These are phyloP conservation scores for Schwanniomyces yamadae DNA, from an alignment of 805 yeast species.

Conservation along the genomic window DNA sequence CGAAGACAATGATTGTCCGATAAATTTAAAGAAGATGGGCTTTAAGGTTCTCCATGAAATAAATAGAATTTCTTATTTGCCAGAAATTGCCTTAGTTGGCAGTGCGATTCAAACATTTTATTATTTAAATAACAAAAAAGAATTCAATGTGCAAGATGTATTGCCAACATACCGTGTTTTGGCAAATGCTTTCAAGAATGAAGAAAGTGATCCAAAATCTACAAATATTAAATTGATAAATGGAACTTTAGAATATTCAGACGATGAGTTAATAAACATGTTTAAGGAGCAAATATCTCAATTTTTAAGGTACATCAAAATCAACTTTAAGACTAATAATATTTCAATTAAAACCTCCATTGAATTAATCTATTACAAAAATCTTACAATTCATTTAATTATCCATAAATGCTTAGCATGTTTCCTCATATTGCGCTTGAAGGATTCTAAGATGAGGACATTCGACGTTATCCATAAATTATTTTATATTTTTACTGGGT, in stretches of 20 bases:
- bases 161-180: conserved; percentile 31
- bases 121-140: conserved; percentile 17
- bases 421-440: conserved; percentile 20
- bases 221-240: conserved; percentile 23
- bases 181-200: conserved; percentile 18
- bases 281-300: conserved; percentile 25
- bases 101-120: conserved; percentile 38
- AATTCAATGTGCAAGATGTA: conserved; percentile 21
- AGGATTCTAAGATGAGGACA: conserved; percentile 7
- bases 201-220: conserved; percentile 16
- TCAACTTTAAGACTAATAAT: conserved; percentile 20
- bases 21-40: conserved; percentile 49
- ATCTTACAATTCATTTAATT: conserved; percentile 54
- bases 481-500: conserved; percentile 35
- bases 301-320: conserved; percentile 26
- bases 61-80: conserved; percentile 48
- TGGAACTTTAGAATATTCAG: conserved; percentile 16
- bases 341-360: conserved; percentile 46
- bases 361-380: conserved; percentile 58
- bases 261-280: conserved; percentile 22
- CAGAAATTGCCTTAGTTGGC: conserved; percentile 56
- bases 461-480: conserved; percentile 21
- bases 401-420: conserved; percentile 51
- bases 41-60: conserved; percentile 53
- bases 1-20: conserved; percentile 12